Percentiles rank a stretch among this genome's conserved stretches.
phyloP scores from a whole-genome alignment of 345 rosid genomes.

The Populus deltoides region DNA sequence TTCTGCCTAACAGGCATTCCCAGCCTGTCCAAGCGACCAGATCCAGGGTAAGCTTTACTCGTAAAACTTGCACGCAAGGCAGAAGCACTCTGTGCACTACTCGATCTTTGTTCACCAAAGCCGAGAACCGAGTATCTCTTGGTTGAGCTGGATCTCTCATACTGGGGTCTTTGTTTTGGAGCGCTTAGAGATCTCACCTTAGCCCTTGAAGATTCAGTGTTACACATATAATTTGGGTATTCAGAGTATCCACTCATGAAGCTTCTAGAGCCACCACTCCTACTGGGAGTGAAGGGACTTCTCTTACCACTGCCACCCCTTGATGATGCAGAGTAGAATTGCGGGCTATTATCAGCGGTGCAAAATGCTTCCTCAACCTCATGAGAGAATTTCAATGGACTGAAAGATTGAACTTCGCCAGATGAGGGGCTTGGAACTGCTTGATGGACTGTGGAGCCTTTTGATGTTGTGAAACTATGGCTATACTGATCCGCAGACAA shows the following conservation, averaged over 20 bases:
- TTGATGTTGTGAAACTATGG: slow-evolving; percentile 43
- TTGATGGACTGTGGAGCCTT: slow-evolving; percentile 50
- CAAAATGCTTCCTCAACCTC: slow-evolving; percentile 46
- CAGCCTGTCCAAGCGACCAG: slow-evolving; percentile 79
- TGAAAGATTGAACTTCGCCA: slow-evolving; percentile 48
- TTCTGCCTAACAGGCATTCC: slow-evolving; percentile 68
- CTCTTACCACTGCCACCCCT: slow-evolving; percentile 57
- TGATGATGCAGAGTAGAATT: slow-evolving; percentile 63
- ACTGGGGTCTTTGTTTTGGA: slow-evolving; percentile 71
- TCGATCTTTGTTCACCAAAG: slow-evolving; percentile 44
- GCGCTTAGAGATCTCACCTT: slow-evolving; percentile 76
- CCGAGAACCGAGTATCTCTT: slow-evolving; percentile 56
- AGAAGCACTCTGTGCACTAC: slow-evolving; percentile 41
- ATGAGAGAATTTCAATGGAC: slow-evolving; percentile 40
- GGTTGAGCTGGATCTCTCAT: slow-evolving; percentile 61
- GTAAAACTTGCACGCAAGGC: slow-evolving; percentile 53
- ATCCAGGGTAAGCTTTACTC: slow-evolving; percentile 86
- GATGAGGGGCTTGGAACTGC: slow-evolving; percentile 53
- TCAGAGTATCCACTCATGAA: slow-evolving; percentile 53
- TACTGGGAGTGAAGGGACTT: slow-evolving; percentile 63
- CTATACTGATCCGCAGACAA: slow-evolving; percentile 37
- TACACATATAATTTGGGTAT: slow-evolving; percentile 87
- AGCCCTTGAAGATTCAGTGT: slow-evolving; percentile 82
- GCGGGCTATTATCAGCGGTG: slow-evolving; percentile 80
- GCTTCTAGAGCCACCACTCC: slow-evolving; percentile 75